Percentiles rank a stretch among this genome's conserved stretches.
These are phyloP conservation scores for Yamadazyma atlantica DNA, from an alignment of 1,139 yeast species.

Conservation along the genomic window DNA sequence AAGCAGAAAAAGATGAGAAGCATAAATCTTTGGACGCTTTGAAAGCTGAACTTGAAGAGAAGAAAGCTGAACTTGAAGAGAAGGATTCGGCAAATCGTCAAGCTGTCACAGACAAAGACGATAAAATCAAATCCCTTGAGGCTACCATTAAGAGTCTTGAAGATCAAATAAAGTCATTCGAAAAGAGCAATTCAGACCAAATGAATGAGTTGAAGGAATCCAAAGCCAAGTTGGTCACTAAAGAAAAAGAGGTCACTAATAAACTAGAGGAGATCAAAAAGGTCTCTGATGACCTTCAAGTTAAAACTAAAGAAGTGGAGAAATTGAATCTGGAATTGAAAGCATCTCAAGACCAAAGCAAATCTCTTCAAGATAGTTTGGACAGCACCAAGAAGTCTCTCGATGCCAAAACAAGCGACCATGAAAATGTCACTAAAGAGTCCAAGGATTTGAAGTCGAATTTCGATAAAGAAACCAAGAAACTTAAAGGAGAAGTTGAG, in stretches of 20 bases:
- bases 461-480: conserved; percentile 3
- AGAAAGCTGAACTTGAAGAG: too few species aligned
- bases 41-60: too few species aligned
- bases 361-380: conserved; percentile 1
- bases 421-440: conserved; percentile 9
- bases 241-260: not conserved
- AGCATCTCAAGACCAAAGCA: not conserved
- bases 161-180: conserved; percentile 1
- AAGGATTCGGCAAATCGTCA: too few species aligned
- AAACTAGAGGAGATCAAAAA: not conserved
- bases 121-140: conserved; percentile 5
- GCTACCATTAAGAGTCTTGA: conserved; percentile 9
- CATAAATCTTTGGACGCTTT: too few species aligned
- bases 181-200: not conserved
- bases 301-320: conserved; percentile 1
- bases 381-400: conserved; percentile 11
- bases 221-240: not conserved
- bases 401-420: conserved; percentile 5
- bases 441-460: conserved; percentile 5
- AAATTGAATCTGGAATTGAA: not conserved
- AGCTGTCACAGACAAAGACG: too few species aligned
- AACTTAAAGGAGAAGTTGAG: conserved; percentile 6
- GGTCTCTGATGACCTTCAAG: not conserved
- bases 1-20: not conserved
- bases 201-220: not conserved